Evolutionary conservation across 2,329 filamentous ascomycete genomes (phyloP), one percentile per base, ranked within the genome.

Genomic region (Colletotrichum tamarilloi): DNA sequence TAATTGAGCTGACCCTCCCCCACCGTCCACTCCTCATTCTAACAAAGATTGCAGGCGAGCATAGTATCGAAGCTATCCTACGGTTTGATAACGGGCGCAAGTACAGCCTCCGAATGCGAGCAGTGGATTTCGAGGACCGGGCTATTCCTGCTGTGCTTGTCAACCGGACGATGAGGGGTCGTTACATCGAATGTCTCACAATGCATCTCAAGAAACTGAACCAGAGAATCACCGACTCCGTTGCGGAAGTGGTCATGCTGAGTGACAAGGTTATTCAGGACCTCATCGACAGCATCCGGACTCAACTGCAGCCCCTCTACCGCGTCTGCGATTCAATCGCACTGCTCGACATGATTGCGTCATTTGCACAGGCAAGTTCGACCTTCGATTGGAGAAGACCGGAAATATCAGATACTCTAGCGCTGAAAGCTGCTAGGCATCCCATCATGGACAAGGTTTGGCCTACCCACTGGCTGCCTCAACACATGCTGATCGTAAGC

Each of bases 151-250:
- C 91, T 1, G 80, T 93, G 1, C 92, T 98, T 75, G 93, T 97
- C 80, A 98, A 98, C 75, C 85, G 89, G 1, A 90, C 92, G 75
- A 87, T 88, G 56, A 95, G 92, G 77, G 95, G 92, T 78, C 91
- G 91, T n/a, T 88, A 87, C 68, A 88, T 97, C 38, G 95, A 98
- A 80, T 98, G 95, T 76, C 94, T 97, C 77, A 98, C 97, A 0
- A 81, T 98, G 11, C 89, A 92, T 67, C 87, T 99, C 12, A 88
- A 98, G 75, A 97, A 98, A 79, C 85, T 94, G 52, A 98, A 92
- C 77, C 87, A 91, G 71, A 90, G 93, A 78, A 93, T 98, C 53
- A 90, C 90, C 0, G 92, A 97, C 75, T 93, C 95, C 0, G 93
- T 96, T 71, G 92, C 94, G 59, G 95, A 98, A 81, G 93, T 97